Base-by-base conservation (phyloP, 2,329 filamentous ascomycete species). In the Colletotrichum lupini region DNA sequence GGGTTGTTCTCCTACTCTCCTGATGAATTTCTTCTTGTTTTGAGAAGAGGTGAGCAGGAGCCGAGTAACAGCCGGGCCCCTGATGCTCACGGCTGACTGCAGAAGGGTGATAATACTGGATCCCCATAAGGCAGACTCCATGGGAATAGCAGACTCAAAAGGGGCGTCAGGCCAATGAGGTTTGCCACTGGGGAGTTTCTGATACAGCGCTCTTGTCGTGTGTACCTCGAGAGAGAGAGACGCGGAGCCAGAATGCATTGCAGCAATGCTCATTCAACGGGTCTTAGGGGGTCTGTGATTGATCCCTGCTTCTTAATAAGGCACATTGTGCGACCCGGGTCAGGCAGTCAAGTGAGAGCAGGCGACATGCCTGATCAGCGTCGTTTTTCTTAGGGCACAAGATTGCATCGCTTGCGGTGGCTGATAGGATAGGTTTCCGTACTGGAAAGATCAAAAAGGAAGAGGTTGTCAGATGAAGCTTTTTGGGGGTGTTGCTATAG, bases 291-390 rank as follows among this genome's bases (percentile, higher is more conserved):
- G 19, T 42, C 30, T 22, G 42, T 19, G 19, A 46, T 35, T 42
- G 42, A 73, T 73, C 66, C 70, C 42, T 70, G 70, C 35, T 60
- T 42, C 67, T 57, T 65, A 60, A 70, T 26, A 73, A 49, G 53
- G 28, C 59, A 56, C 55, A n/a, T 49, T 69, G 66, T 57, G 66
- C 55, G 32, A 69, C 70, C 24, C 12, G n/a, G 69, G 66, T 22
- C 57, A 32, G 58, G 46, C 7, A 53, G 52, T 46, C 6, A 24
- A 30, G 9, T 52, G 32, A 35, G n/a, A 69, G 56, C 53, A 72
- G 69, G 69, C 66, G 65, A 11, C 28, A 72, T 69, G 59, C 53
- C 22, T 72, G 63, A 19, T 32, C 32, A 62, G 35, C 9, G 42
- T 53, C n/a, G 42, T 30, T 16, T 67, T 49, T 24, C 42, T 22